A percentile compares a stretch with the other conserved stretches of the same genome.
phyloP scores from a whole-genome alignment of 495 filamentous ascomycete species.

The Xylaria venustula region DNA sequence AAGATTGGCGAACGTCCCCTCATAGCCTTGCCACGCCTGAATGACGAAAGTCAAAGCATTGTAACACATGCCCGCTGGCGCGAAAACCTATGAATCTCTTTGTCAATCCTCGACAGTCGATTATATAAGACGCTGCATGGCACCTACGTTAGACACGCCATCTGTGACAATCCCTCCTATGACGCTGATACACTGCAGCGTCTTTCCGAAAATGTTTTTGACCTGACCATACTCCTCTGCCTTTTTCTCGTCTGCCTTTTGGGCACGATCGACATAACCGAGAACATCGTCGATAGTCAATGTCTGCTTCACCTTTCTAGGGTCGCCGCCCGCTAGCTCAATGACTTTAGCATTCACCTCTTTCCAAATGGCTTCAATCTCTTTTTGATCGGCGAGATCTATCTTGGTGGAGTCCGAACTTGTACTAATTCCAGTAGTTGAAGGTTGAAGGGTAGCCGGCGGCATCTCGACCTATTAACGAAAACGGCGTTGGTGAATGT shows the following conservation, averaged over 20 bases:
- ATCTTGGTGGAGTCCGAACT: conserved; percentile 21
- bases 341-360: conserved; percentile 38
- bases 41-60: conserved; percentile 39
- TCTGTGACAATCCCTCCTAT: conserved; percentile 35
- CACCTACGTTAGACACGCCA: conserved; percentile 34
- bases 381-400: conserved; percentile 34
- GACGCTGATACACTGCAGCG: conserved; percentile 37
- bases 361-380: conserved; percentile 38
- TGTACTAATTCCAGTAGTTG: conserved; percentile 18
- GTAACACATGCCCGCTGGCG: conserved; percentile 39
- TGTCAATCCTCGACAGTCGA: conserved; percentile 3
- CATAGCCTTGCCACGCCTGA: conserved; percentile 43
- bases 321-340: conserved; percentile 37
- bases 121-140: neutral
- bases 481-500: neutral
- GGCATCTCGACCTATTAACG: conserved; percentile 17
- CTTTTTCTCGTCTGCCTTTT: conserved; percentile 25
- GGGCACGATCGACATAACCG: conserved; percentile 26
- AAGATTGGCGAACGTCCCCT: conserved; percentile 37
- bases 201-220: conserved; percentile 28
- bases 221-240: conserved; percentile 29
- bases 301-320: conserved; percentile 22
- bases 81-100: conserved; percentile 34
- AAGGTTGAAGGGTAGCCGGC: conserved; percentile 22
- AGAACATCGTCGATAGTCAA: conserved; percentile 36